Base-by-base conservation (phyloP, 495 filamentous ascomycete genomes). In the Penicillium psychrofluorescens region DNA sequence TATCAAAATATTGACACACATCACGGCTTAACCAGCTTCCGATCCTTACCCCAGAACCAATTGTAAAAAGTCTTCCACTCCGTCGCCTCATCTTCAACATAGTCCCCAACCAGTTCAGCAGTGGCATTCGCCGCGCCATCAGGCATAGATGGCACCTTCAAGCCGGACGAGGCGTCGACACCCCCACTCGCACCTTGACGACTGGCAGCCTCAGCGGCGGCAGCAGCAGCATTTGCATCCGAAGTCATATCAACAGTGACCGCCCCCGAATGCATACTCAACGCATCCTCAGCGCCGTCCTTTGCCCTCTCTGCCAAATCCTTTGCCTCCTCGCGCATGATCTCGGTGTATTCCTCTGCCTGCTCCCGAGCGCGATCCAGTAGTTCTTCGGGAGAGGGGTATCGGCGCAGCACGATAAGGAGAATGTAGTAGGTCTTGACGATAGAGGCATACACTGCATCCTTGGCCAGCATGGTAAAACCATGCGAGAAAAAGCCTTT, bases 401-500 rank as follows among this genome's bases (percentile, higher is more conserved):
- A 72, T n/a, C 54, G 60, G 29, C 62, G 58, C 1, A 64, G 43
- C 5, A 64, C 34, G 29, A 71, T 54, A 1, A 73, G 56, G 1
- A 74, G 49, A 15, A 63, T 36, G 32, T 74, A 84, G 59, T 91
- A 94, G 11, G 80, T 53, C 46, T 75, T 77, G 15, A 95, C 72
- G 45, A 95, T 78, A 12, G 80, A 51, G n/a, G 74, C 64, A 49
- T 95, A 89, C n/a, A 89, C 78, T 11, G 74, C 64, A 41, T 94
- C 85, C 63, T 95, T 95, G 27, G 86, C 77, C 38, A 94, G 63
- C 87, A 95, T 95, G n/a, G 88, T 89, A 22, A 88, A 78, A 1
- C 89, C 90, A 52, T 95, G 88, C 10, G 79, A 81, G 59, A 95
- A 82, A 59, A 95, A 95, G 0, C 85, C 86, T 56, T 88, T 92